These are phyloP conservation scores for Plasmodium relictum DNA, from an alignment of 169 alveolate species.

Conservation along the genomic window DNA sequence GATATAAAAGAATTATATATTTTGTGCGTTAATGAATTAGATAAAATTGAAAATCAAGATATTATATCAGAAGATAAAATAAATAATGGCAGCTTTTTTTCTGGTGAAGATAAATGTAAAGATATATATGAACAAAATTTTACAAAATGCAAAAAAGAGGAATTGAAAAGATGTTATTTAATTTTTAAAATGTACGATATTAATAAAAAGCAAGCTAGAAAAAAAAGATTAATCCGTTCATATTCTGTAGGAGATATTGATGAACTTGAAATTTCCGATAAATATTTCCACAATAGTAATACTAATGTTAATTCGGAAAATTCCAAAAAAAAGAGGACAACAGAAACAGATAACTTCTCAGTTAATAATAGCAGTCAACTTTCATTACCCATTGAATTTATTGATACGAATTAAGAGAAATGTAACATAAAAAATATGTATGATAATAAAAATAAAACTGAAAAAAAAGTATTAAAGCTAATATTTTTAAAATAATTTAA, in stretches of 20 bases:
- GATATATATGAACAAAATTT: background rate
- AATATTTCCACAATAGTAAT: background rate
- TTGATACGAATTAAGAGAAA: background rate
- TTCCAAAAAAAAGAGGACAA: background rate
- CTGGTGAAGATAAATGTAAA: background rate
- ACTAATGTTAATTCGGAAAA: background rate
- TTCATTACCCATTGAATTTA: background rate
- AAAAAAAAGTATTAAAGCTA: too few relatives aligned
- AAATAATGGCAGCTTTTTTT: background rate
- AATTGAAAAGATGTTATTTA: background rate
- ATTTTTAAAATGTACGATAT: background rate
- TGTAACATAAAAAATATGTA: too few relatives aligned
- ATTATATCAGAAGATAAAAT: background rate
- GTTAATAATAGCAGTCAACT: background rate
- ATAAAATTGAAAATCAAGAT: background rate
- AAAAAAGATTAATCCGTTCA: constrained; percentile 3
- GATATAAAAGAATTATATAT: constrained; percentile 2
- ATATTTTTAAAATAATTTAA: too few relatives aligned
- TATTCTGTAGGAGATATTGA: background rate
- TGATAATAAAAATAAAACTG: too few relatives aligned
- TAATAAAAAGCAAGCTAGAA: background rate
- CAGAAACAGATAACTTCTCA: background rate
- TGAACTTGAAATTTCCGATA: background rate
- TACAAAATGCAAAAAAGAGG: background rate
- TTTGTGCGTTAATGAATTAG: constrained; percentile 10